phyloP scores from a whole-genome alignment of 2,329 filamentous ascomycete genomes.

The Calonectria hawksworthii region DNA sequence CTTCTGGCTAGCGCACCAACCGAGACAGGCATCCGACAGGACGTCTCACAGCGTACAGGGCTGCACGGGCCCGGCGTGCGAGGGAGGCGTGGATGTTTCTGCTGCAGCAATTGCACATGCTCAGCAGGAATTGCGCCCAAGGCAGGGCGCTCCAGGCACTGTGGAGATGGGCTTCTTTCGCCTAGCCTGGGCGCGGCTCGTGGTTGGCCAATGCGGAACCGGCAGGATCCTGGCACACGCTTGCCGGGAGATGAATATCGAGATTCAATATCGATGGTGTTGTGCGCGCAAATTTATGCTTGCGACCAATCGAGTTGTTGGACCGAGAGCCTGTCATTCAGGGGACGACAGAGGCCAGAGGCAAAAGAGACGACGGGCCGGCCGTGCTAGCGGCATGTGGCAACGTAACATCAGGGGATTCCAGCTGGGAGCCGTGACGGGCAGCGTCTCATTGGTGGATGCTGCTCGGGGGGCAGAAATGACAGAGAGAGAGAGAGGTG shows the following conservation, averaged over 20 bases:
- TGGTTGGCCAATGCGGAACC: constrained; percentile 9
- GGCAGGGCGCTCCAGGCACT: not conserved
- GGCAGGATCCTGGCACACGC: constrained; percentile 10
- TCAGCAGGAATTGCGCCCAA: not conserved
- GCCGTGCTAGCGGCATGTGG: not conserved
- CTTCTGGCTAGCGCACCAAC: constrained; percentile 31
- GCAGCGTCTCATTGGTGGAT: constrained; percentile 30
- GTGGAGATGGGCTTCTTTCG: constrained; percentile 12
- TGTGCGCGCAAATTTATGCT: constrained; percentile 21
- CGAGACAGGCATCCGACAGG: constrained; percentile 11
- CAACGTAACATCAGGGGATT: not conserved
- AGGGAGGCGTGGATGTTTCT: constrained; percentile 20
- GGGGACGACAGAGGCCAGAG: not conserved
- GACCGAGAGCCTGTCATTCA: not conserved
- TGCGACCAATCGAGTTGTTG: constrained; percentile 18
- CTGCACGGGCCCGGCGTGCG: constrained; percentile 9
- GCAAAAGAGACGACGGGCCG: constrained; percentile 1
- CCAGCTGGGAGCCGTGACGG: constrained; percentile 5
- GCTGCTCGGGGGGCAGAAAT: constrained; percentile 12
- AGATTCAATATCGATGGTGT: constrained; percentile 23
- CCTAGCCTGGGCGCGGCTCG: not conserved
- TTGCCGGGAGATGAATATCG: constrained; percentile 22
- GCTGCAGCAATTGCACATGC: constrained; percentile 3
- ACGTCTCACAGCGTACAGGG: not conserved
- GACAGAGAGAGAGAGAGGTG: constrained; percentile 16